Conservation (phyloP, 2,329 filamentous ascomycete genomes). For the Fusarium sp. region DNA sequence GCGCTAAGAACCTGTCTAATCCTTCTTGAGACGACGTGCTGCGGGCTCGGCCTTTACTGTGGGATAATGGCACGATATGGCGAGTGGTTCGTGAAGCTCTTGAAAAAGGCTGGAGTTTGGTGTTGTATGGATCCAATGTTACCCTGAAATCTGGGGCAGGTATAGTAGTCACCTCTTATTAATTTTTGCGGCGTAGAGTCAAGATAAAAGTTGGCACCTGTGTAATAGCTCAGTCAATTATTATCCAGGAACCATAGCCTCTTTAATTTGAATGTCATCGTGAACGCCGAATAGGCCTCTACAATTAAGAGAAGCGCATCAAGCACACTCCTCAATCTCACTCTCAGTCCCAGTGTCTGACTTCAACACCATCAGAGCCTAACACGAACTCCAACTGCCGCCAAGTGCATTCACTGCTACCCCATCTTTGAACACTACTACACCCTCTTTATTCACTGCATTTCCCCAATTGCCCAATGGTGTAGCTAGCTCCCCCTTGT, state of each 20-base stretch:
- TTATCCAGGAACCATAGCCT: conserved; percentile 27
- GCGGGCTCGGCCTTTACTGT: conserved; percentile 12
- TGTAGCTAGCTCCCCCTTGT: neutral
- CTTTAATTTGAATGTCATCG: conserved; percentile 15
- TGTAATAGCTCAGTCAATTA: conserved; percentile 23
- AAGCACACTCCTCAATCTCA: conserved; percentile 5
- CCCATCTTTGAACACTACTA: conserved; percentile 20
- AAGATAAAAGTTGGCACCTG: conserved; percentile 29
- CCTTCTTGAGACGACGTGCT: conserved; percentile 23
- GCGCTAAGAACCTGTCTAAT: conserved; percentile 24
- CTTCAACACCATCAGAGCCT: conserved; percentile 36
- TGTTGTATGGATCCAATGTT: conserved; percentile 6
- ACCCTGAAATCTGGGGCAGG: conserved; percentile 24
- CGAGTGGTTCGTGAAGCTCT: conserved; percentile 4
- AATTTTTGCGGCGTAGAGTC: neutral
- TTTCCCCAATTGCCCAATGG: conserved; percentile 39
- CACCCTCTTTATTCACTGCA: conserved; percentile 26
- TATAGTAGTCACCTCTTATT: conserved; percentile 23
- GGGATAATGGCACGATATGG: conserved; percentile 31
- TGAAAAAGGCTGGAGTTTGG: conserved; percentile 5
- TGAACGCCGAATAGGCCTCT: too few species aligned
- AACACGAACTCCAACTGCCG: conserved; percentile 43
- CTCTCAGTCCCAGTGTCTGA: conserved; percentile 8
- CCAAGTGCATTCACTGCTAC: conserved; percentile 28
- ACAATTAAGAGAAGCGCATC: neutral